Evolutionary conservation across 371 early-diverging fungal genomes (phyloP).

Genomic region (Lichtheimia ornata): DNA sequence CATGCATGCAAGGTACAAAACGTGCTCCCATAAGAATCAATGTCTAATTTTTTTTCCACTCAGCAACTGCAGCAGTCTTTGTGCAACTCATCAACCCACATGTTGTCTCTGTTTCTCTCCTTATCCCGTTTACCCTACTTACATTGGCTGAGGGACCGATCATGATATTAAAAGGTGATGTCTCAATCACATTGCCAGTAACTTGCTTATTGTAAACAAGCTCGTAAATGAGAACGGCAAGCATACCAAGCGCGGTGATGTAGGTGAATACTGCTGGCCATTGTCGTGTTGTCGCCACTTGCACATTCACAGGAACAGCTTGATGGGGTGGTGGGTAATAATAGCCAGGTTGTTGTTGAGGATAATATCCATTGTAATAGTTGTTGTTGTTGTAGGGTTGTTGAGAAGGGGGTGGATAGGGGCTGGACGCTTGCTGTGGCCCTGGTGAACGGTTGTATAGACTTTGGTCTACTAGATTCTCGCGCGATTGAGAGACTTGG

Average conservation of each 20-base stretch:
- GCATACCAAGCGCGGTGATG: constrained; percentile 29
- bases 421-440: not conserved
- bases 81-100: not conserved
- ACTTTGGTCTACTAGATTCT: constrained; percentile 3
- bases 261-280: constrained; percentile 11
- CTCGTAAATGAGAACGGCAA: constrained; percentile 54
- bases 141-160: constrained; percentile 60
- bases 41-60: constrained; percentile 25
- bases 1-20: constrained; percentile 64
- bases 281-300: not conserved
- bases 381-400: constrained; percentile 2
- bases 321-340: constrained; percentile 11
- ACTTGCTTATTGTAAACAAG: constrained; percentile 51
- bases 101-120: not conserved
- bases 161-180: constrained; percentile 61
- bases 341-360: not conserved
- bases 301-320: not conserved
- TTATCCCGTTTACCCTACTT: constrained; percentile 19
- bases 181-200: constrained; percentile 54
- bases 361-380: constrained; percentile 3
- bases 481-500: constrained; percentile 10
- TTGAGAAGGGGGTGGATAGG: constrained; percentile 1
- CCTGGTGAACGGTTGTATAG: not conserved
- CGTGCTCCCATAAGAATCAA: constrained; percentile 59
- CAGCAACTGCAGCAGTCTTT: not conserved